Percentiles rank a stretch among this genome's conserved stretches.
Evolutionary conservation across 768 basidiomycete genomes (phyloP).

Genomic region (Leccinellum luteum): DNA sequence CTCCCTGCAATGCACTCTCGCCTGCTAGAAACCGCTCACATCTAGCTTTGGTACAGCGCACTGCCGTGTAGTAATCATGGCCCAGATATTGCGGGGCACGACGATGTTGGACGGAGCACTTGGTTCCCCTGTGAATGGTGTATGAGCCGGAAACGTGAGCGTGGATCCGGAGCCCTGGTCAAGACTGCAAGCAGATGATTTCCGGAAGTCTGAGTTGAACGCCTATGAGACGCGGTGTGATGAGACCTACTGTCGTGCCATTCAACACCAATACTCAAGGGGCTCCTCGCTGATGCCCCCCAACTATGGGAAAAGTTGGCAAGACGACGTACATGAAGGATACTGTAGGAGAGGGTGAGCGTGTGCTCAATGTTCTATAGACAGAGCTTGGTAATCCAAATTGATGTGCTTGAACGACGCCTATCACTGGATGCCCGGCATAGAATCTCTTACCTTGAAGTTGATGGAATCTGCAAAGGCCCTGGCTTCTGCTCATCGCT

Average conservation of each 20-base stretch:
- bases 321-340: slow-evolving; percentile 84
- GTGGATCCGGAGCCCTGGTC: slow-evolving; percentile 72
- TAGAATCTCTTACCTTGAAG: slow-evolving; percentile 63
- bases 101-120: slow-evolving; percentile 44
- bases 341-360: slow-evolving; percentile 51
- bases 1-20: slow-evolving; percentile 36
- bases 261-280: slow-evolving; percentile 97
- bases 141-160: slow-evolving; percentile 49
- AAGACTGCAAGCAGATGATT: slow-evolving; percentile 84
- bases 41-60: slow-evolving; percentile 77
- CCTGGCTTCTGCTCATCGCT: slow-evolving; percentile 97
- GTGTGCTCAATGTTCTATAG: slow-evolving; percentile 72
- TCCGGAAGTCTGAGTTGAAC: slow-evolving; percentile 49
- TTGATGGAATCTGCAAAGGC: slow-evolving; percentile 93
- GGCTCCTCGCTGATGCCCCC: slow-evolving; percentile 93
- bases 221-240: background rate
- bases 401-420: background rate
- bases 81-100: slow-evolving; percentile 88
- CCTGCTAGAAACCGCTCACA: slow-evolving; percentile 62
- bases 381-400: slow-evolving; percentile 83
- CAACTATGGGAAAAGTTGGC: slow-evolving; percentile 84
- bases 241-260: slow-evolving; percentile 76
- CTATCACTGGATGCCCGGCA: background rate
- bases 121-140: slow-evolving; percentile 25
- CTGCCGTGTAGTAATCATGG: slow-evolving; percentile 79